phyloP scores from a whole-genome alignment of 2,329 filamentous ascomycete genomes.

The Exutisphaerella laricina region DNA sequence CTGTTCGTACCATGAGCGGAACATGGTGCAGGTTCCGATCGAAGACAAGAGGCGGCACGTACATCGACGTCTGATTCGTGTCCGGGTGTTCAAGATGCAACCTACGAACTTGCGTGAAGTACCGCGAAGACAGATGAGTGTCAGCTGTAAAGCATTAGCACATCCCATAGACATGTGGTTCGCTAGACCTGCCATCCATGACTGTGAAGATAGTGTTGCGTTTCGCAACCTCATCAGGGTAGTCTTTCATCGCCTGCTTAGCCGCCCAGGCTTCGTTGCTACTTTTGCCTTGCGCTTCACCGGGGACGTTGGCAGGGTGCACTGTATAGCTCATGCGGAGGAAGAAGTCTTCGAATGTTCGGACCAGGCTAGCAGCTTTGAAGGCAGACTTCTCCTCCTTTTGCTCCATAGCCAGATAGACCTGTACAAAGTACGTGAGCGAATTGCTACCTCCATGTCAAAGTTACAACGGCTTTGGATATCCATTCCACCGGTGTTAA shows the following conservation, averaged over 20 bases:
- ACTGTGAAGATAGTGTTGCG: constrained; percentile 64
- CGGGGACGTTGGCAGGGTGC: constrained; percentile 60
- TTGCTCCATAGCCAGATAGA: constrained; percentile 68
- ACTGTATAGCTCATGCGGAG: constrained; percentile 62
- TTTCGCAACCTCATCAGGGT: constrained; percentile 44
- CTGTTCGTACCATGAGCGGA: constrained; percentile 62
- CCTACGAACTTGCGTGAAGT: constrained; percentile 59
- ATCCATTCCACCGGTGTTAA: no score
- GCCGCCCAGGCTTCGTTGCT: constrained; percentile 70
- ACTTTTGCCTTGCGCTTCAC: constrained; percentile 67
- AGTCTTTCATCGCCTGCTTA: constrained; percentile 58
- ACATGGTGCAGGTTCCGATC: constrained; percentile 67
- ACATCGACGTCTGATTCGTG: constrained; percentile 58
- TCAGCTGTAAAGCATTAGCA: constrained; percentile 48
- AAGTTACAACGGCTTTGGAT: no score
- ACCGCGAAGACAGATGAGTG: constrained; percentile 63
- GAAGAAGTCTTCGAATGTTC: constrained; percentile 60
- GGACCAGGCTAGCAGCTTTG: constrained; percentile 59
- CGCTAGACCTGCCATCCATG: constrained; percentile 60
- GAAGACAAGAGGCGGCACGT: constrained; percentile 66
- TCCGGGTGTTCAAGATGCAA: constrained; percentile 58
- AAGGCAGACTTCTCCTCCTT: constrained; percentile 56
- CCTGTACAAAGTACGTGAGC: constrained; percentile 44
- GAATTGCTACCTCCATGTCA: no score
- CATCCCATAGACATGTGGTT: not conserved